phyloP scores from a whole-genome alignment of 805 yeast genomes.

The Saccharomycopsis babjevae region DNA sequence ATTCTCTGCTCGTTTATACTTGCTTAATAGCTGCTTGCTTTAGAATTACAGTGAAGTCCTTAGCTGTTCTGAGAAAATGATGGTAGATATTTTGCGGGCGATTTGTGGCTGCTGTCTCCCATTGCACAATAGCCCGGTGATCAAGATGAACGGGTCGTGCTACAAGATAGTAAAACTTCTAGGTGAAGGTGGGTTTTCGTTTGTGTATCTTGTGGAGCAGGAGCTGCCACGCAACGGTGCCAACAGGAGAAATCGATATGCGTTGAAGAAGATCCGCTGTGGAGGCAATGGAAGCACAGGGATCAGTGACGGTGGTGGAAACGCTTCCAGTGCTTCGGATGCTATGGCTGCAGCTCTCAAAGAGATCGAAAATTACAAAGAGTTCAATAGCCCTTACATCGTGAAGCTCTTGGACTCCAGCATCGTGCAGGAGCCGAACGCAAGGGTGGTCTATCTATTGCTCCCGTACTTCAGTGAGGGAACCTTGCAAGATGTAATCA shows the following conservation, averaged over 20 bases:
- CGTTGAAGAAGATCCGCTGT: conserved; percentile 79
- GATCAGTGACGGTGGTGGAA: neutral
- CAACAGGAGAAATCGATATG: conserved; percentile 35
- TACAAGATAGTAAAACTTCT: conserved; percentile 60
- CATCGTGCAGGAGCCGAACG: conserved; percentile 65
- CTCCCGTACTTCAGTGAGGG: conserved; percentile 69
- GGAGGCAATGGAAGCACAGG: neutral
- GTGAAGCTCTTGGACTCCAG: conserved; percentile 62
- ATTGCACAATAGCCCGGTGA: conserved; percentile 13
- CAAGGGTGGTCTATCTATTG: conserved; percentile 67
- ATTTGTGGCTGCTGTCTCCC: conserved; percentile 10
- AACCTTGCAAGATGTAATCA: conserved; percentile 74
- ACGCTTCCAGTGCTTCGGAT: conserved; percentile 62
- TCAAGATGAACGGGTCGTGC: conserved; percentile 49
- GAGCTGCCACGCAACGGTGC: conserved; percentile 26
- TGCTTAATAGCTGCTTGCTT: no score
- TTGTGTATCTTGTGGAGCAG: conserved; percentile 66
- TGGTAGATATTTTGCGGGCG: neutral
- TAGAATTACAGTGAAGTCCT: no score
- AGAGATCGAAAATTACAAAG: conserved; percentile 67
- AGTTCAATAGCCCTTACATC: conserved; percentile 59
- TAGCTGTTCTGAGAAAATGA: neutral
- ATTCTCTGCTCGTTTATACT: no score
- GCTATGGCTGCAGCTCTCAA: conserved; percentile 63
- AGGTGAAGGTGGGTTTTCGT: conserved; percentile 87